A percentile compares a stretch with the other conserved stretches of the same genome.
phyloP scores from a whole-genome alignment of 441 rosid genomes.

The Syzygium syzygioides region DNA sequence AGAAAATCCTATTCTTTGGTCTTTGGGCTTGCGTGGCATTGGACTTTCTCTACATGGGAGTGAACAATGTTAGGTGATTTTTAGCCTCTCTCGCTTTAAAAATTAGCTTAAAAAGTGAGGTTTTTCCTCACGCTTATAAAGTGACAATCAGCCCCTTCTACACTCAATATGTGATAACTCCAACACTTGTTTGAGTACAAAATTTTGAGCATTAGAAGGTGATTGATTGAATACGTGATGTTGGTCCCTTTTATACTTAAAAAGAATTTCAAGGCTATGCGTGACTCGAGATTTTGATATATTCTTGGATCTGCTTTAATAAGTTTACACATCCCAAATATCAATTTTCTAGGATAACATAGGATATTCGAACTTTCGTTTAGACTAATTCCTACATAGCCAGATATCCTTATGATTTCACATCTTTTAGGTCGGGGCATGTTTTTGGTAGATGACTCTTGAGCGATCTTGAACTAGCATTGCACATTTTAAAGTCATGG shows the following conservation, averaged over 20 bases:
- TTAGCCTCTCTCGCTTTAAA: no score
- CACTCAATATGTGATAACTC: no score
- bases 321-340: no score
- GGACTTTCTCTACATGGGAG: no score
- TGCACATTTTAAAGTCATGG: background rate
- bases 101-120: no score
- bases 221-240: background rate
- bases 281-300: background rate
- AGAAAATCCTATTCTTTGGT: no score
- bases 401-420: background rate
- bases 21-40: no score
- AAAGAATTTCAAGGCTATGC: background rate
- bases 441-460: background rate
- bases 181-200: background rate
- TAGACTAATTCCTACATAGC: background rate
- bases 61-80: no score
- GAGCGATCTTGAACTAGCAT: background rate
- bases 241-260: background rate
- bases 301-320: background rate
- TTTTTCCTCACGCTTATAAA: no score
- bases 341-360: background rate
- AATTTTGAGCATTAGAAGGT: accelerated
- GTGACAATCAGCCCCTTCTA: no score
- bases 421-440: background rate
- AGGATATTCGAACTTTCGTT: background rate